A percentile compares a stretch with the other conserved stretches of the same genome.
phyloP scores from a whole-genome alignment of 306 rosid genomes.

The Boehmeria nivea region DNA sequence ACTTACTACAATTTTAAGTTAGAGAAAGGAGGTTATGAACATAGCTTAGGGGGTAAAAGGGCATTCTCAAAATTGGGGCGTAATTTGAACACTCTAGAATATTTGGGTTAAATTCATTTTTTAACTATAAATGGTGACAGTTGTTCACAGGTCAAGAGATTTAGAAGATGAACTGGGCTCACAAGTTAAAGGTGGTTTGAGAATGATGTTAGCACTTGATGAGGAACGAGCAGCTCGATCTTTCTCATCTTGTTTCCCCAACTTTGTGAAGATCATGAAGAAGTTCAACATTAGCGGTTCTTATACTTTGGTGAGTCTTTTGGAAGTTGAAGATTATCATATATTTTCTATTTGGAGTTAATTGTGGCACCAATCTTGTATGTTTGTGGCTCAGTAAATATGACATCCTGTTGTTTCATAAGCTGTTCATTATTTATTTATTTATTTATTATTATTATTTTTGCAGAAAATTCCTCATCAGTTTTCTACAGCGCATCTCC shows the following conservation, averaged over 20 bases:
- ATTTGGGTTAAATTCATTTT: constrained; percentile 17
- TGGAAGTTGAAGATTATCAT: background rate
- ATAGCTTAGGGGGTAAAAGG: too few relatives aligned
- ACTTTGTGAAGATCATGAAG: constrained; percentile 86
- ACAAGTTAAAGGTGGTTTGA: constrained; percentile 56
- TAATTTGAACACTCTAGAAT: background rate
- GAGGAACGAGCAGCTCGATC: constrained; percentile 73
- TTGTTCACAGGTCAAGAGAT: constrained; percentile 40
- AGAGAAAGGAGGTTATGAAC: too few relatives aligned
- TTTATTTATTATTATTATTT: constrained; percentile 9
- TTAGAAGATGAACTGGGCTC: constrained; percentile 56
- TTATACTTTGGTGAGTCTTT: constrained; percentile 70
- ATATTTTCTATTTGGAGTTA: background rate
- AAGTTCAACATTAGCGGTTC: constrained; percentile 87
- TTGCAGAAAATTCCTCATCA: constrained; percentile 83
- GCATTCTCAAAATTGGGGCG: too few relatives aligned
- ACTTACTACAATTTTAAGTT: too few relatives aligned
- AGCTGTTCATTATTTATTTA: background rate
- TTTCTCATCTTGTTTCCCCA: constrained; percentile 71
- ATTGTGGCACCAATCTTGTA: constrained; percentile 10
- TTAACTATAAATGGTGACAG: constrained; percentile 45
- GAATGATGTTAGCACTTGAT: constrained; percentile 68
- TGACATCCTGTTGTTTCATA: too few relatives aligned
- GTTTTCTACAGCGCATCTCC: constrained; percentile 78
- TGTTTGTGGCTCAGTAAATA: too few relatives aligned